Evolutionary conservation across 768 basidiomycete genomes (phyloP), one percentile per base, ranked within the genome.

Genomic region (Chlorophyllum brunneum): DNA sequence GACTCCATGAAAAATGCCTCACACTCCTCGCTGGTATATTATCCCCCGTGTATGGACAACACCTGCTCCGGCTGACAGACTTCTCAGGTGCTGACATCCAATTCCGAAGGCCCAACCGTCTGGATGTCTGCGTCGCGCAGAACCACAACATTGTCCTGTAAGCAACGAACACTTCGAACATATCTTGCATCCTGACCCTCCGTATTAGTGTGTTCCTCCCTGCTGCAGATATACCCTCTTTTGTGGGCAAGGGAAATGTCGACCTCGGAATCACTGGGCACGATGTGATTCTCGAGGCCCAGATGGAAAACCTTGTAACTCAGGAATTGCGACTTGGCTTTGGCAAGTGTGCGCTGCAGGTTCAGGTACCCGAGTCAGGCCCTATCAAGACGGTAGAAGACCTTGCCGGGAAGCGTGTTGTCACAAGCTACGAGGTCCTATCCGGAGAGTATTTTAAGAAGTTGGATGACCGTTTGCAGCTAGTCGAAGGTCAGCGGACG

Each of bases 261-360:
- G 91, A 98, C 61, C 77, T 99, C 38, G 97, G 97, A 5, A 97
- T 99, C 61, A 98, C 97, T 7, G 97, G 97, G 3, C 94, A 98
- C 70, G 97, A 99, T 73, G 91, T 97, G 57, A 90, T 98, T 58
- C 81, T 95, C 40, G 95, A 99, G 68, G 78, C 93, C 2, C 71
- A 85, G 51, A 93, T 97, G 85, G 75, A 88, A 56, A 66, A 76
- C 10, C 79, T 82, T 54, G 84, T 98, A 50, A 82, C 83, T 1
- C 88, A 97, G 61, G 74, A 85, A 11, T 80, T 95, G 10, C 84
- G 82, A 2, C 83, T 99, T 45, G 91, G 86, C 0, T 98, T 98
- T 60, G 95, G 95, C 4, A 95, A 92, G 67, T 98, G 97, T 64
- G 71, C 84, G 0, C 72, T 97, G 9, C 85, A 92, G 68, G 80